Evolutionary conservation across 768 basidiomycete genomes (phyloP), one percentile per base, ranked within the genome.

Genomic region (Mrakia blollopis): DNA sequence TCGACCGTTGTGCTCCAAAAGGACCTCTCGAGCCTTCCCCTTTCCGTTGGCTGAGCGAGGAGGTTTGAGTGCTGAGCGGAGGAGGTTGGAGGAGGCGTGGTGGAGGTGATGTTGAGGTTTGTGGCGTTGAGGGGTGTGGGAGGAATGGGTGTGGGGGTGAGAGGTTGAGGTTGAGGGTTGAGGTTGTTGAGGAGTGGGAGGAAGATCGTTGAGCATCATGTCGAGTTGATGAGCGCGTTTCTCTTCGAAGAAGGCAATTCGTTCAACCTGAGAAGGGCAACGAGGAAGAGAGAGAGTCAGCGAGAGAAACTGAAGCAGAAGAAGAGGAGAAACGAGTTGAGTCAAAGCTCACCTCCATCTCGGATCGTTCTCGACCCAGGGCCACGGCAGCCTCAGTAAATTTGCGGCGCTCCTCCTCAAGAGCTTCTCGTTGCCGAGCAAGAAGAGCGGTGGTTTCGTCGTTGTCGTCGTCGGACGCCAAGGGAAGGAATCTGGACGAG

Each of bases 341-440:
- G 30, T n/a, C n/a, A n/a, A n/a, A 75, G 76, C 76, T 63, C 81
- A 91, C 92, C 88, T 92, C 91, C 18, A 92, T 82, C 7, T 85
- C 84, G 3, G 88, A 87, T 81, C 87, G 88, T 75, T 92, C 91
- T 79, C 87, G 87, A 0, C 88, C 88, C 35, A 93, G 84, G 76
- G 85, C 86, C 28, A 91, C 83, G 18, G 89, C 86, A 30, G 89
- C 89, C 78, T 89, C 88, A 0, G 89, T 88, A 79, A 91, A 88
- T 77, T 88, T 88, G 72, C 85, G 85, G 14, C 89, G 87, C 79
- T 93, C 91, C 25, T 86, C 84, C 70, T 92, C 89, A 8, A 93
- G 87, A 62, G 90, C 87, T 72, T 83, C 83, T 80, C 84, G 86
- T 72, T 89, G 85, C 25, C 81, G 74, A 54, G 47, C 21, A 16